Evolutionary conservation across 2,329 filamentous ascomycete species (phyloP).

Genomic region (Botrytis medusae): DNA sequence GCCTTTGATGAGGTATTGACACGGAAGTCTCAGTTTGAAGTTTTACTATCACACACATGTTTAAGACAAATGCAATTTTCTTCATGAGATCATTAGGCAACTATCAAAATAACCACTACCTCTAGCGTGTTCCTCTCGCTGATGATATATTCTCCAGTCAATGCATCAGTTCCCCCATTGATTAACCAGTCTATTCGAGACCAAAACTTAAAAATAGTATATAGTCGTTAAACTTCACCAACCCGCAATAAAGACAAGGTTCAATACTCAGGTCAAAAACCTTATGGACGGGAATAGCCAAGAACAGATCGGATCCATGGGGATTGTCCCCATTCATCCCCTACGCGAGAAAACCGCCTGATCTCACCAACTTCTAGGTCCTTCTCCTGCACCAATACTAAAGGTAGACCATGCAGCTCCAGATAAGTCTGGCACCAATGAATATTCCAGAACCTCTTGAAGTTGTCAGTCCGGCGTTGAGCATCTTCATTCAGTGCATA

Average conservation of each 20-base stretch:
- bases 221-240: not conserved
- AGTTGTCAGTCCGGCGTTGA: not conserved
- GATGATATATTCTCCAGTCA: not conserved
- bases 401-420: not conserved
- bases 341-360: not conserved
- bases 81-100: not conserved
- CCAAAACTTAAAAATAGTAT: not conserved
- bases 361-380: not conserved
- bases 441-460: not conserved
- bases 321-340: not conserved
- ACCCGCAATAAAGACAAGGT: no score
- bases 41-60: not conserved
- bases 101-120: not conserved
- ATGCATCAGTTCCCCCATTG: no score
- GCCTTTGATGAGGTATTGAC: not conserved
- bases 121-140: not conserved
- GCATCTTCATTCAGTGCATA: constrained; percentile 3
- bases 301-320: constrained; percentile 6
- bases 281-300: not conserved
- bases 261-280: not conserved
- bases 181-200: no score
- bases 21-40: not conserved
- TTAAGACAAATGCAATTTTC: no score
- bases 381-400: not conserved
- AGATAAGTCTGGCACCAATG: constrained; percentile 2